These are phyloP conservation scores for Neonectria sp. DNA, from an alignment of 2,329 filamentous ascomycete genomes.

Conservation along the genomic window DNA sequence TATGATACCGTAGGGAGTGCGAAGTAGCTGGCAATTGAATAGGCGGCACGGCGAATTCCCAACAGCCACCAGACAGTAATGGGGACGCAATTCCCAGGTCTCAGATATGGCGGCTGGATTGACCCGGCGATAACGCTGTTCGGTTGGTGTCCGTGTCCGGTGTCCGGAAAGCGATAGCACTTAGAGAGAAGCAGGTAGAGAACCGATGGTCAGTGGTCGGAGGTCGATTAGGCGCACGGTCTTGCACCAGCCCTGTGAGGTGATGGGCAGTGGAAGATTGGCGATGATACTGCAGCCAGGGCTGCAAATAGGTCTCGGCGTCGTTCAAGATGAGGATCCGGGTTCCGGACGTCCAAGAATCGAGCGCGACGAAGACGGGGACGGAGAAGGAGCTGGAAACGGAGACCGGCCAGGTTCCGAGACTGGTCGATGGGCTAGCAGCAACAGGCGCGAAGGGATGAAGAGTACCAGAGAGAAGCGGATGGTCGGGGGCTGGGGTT, in stretches of 20 bases:
- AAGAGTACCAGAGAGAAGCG: background rate
- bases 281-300: background rate
- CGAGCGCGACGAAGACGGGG: background rate
- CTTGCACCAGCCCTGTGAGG: background rate
- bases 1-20: background rate
- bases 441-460: background rate
- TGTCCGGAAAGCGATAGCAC: background rate
- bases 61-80: slow-evolving; percentile 8
- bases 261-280: slow-evolving; percentile 2
- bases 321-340: background rate
- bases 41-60: slow-evolving; percentile 11
- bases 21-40: slow-evolving; percentile 1
- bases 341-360: background rate
- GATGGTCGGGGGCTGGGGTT: slow-evolving; percentile 1
- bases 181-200: no score
- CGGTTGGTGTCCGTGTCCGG: background rate
- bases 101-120: background rate
- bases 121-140: background rate
- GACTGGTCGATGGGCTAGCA: background rate
- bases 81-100: slow-evolving; percentile 6
- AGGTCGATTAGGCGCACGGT: background rate
- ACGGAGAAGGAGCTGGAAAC: no score
- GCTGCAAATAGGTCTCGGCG: background rate
- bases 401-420: background rate
- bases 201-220: background rate